Percentiles rank a stretch among this genome's conserved stretches.
phyloP scores from a whole-genome alignment of 805 yeast genomes.

The Starmerella sp. region DNA sequence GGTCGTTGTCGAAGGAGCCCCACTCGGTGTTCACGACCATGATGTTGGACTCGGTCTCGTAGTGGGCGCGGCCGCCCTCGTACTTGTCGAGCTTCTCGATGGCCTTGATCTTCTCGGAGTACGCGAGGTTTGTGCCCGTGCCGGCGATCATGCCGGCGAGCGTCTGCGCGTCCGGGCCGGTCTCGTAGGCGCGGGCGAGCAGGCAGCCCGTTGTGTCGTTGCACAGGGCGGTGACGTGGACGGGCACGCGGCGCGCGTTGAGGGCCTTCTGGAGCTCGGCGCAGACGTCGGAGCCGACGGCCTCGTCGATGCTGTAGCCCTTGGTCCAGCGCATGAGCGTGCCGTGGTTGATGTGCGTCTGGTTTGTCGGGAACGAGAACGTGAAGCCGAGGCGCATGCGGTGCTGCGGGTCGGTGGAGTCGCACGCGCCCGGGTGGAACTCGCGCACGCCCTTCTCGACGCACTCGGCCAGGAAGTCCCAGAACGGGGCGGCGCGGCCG shows the following conservation, averaged over 20 bases:
- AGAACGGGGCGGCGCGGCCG: conserved; percentile 54
- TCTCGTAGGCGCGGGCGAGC: conserved; percentile 73
- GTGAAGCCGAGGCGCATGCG: conserved; percentile 77
- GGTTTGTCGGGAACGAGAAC: conserved; percentile 85
- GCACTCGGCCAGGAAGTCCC: conserved; percentile 62
- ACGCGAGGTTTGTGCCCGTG: conserved; percentile 96
- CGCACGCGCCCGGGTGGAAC: conserved; percentile 43
- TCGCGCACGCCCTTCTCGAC: conserved; percentile 52
- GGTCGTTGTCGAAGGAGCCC: conserved; percentile 90
- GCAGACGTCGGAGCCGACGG: conserved; percentile 77
- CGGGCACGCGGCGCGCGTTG: conserved; percentile 45
- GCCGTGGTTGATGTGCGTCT: conserved; percentile 69
- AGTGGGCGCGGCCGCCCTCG: conserved; percentile 32
- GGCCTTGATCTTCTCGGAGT: conserved; percentile 61
- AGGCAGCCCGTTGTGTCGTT: conserved; percentile 95
- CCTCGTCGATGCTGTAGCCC: conserved; percentile 79
- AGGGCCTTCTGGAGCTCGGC: conserved; percentile 57
- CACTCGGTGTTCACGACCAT: conserved; percentile 95
- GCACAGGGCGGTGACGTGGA: conserved; percentile 70
- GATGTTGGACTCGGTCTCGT: conserved; percentile 28
- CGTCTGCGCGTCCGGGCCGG: conserved; percentile 58
- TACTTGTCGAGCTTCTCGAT: conserved; percentile 48
- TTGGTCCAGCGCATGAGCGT: conserved; percentile 90
- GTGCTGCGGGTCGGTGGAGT: conserved; percentile 25
- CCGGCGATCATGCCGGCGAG: conserved; percentile 88